phyloP scores from a whole-genome alignment of 1,139 yeast genomes.

The Protomyces macrosporus region DNA sequence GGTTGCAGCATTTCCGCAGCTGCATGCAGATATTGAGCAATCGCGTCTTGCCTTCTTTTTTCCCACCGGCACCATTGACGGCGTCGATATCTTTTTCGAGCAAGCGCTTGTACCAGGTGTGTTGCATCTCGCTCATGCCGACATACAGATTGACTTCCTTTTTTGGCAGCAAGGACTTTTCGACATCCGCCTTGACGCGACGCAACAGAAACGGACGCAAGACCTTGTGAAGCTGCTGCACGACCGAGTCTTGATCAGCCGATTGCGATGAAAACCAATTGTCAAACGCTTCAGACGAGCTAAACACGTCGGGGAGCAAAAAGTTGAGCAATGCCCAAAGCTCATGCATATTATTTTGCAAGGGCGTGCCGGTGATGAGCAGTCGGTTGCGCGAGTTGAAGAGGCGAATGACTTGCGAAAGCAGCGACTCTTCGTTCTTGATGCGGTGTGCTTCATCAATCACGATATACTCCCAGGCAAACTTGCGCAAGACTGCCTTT shows the following conservation, averaged over 20 bases:
- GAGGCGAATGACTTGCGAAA: constrained; percentile 82
- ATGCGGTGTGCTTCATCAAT: constrained; percentile 97
- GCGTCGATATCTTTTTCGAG: constrained; percentile 94
- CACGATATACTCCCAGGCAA: constrained; percentile 88
- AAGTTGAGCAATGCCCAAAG: constrained; percentile 92
- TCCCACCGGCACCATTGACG: constrained; percentile 85
- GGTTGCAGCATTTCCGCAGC: constrained; percentile 91
- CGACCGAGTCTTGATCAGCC: constrained; percentile 50
- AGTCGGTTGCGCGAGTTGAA: constrained; percentile 80
- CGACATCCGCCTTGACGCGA: constrained; percentile 89
- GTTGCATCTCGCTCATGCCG: constrained; percentile 94
- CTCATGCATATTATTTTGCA: constrained; percentile 91
- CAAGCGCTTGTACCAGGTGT: constrained; percentile 80
- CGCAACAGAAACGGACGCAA: constrained; percentile 82
- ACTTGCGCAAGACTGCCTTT: constrained; percentile 68
- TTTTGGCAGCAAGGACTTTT: constrained; percentile 81
- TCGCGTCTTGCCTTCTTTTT: constrained; percentile 84
- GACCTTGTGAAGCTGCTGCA: constrained; percentile 84
- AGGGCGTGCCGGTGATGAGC: constrained; percentile 90
- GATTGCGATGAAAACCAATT: constrained; percentile 66
- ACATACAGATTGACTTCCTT: constrained; percentile 80
- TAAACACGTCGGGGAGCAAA: constrained; percentile 87
- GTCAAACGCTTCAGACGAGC: constrained; percentile 83
- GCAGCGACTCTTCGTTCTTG: constrained; percentile 84
- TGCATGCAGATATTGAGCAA: constrained; percentile 93